These are phyloP conservation scores for Capillidium rhysosporum DNA, from an alignment of 371 early-diverging fungal genomes.

Conservation along the genomic window DNA sequence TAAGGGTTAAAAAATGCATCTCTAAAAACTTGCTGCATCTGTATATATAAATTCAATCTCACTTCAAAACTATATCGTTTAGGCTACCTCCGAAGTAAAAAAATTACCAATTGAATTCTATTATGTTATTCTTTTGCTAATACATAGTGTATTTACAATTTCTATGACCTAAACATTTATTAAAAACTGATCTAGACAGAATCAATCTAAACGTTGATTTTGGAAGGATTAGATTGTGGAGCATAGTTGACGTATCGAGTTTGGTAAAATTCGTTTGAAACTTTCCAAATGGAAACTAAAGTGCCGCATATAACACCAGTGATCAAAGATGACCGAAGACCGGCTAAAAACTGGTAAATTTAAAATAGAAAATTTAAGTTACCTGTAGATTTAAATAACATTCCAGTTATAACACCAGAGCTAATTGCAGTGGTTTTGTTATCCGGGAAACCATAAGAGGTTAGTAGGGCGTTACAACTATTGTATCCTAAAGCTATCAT, in stretches of 20 bases:
- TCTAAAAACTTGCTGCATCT: too few species aligned
- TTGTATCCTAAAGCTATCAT: slow-evolving; percentile 22
- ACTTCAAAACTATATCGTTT: too few species aligned
- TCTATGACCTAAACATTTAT: too few species aligned
- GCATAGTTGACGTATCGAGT: not conserved
- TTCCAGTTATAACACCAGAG: not conserved
- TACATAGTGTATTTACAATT: too few species aligned
- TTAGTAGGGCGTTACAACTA: not conserved
- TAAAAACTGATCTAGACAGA: too few species aligned
- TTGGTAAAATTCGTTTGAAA: not conserved
- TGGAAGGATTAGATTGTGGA: not conserved
- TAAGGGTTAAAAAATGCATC: too few species aligned
- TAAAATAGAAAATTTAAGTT: not conserved
- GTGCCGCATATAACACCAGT: slow-evolving; percentile 1
- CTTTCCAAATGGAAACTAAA: not conserved
- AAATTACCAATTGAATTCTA: too few species aligned
- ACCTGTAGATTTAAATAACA: slow-evolving; percentile 7
- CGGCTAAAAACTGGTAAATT: not conserved
- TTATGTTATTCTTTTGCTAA: too few species aligned
- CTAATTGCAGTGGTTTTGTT: not conserved
- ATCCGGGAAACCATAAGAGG: not conserved
- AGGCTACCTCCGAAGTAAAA: too few species aligned
- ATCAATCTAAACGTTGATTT: too few species aligned
- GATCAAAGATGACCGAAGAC: not conserved
- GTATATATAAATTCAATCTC: too few species aligned